These are phyloP conservation scores for Dothideomycetidae sp. DNA, from an alignment of 2,329 filamentous ascomycete species.

Conservation along the genomic window DNA sequence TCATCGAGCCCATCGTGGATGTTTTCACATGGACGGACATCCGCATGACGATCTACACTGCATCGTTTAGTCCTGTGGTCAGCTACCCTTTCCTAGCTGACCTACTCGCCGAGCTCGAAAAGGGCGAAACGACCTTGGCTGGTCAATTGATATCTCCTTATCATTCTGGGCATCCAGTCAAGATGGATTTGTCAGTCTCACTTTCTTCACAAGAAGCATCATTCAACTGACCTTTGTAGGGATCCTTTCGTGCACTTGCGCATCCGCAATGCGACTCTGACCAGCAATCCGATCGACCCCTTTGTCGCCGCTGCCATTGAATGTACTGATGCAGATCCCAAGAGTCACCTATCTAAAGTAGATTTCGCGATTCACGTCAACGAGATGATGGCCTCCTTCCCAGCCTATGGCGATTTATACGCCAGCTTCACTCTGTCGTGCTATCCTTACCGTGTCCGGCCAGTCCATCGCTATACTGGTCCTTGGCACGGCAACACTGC, in stretches of 20 bases:
- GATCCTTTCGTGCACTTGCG: slow-evolving; percentile 25
- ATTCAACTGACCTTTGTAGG: too few relatives aligned
- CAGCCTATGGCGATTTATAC: slow-evolving; percentile 26
- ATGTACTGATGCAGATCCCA: neutral
- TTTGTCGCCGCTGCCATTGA: slow-evolving; percentile 1
- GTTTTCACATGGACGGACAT: slow-evolving; percentile 30
- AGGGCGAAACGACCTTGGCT: slow-evolving; percentile 19
- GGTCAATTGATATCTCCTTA: slow-evolving; percentile 15
- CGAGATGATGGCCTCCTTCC: slow-evolving; percentile 21
- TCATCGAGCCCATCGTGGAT: slow-evolving; percentile 22
- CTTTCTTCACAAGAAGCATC: too few relatives aligned
- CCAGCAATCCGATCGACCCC: too few relatives aligned
- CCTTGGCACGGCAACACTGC: slow-evolving; percentile 17
- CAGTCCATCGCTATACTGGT: slow-evolving; percentile 22
- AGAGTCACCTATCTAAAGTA: neutral
- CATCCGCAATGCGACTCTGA: too few relatives aligned
- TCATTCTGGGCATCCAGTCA: too few relatives aligned
- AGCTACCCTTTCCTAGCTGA: slow-evolving; percentile 24
- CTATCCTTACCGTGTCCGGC: slow-evolving; percentile 24
- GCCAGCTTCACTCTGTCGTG: slow-evolving; percentile 25
- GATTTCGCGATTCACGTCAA: slow-evolving; percentile 6
- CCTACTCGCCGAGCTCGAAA: slow-evolving; percentile 24
- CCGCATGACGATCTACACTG: slow-evolving; percentile 22
- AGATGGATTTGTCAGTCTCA: too few relatives aligned
- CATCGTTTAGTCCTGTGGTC: slow-evolving; percentile 23